Conservation (phyloP, 2,329 filamentous ascomycete genomes). For the Cephalotrichum gorgonifer region DNA sequence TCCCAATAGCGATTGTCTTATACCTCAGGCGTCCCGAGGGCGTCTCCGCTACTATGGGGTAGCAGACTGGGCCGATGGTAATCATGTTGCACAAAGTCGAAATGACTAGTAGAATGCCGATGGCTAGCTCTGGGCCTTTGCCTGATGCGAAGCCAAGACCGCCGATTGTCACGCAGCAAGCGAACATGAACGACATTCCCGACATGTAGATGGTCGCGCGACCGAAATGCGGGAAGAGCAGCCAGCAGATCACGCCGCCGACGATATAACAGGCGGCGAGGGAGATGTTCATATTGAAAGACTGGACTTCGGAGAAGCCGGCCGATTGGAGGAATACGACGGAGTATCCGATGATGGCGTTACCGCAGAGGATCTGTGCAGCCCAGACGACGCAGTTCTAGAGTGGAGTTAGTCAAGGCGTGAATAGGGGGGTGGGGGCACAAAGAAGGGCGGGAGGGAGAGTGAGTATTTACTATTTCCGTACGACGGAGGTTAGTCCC, state of each 20-base stretch:
- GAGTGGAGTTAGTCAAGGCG: not conserved
- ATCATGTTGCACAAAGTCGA: slow-evolving; percentile 13
- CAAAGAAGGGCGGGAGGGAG: not conserved
- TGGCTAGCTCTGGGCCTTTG: slow-evolving; percentile 11
- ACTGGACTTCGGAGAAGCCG: slow-evolving; percentile 38
- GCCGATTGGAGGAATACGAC: slow-evolving; percentile 53
- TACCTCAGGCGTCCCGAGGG: slow-evolving; percentile 31
- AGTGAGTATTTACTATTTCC: slow-evolving; percentile 38
- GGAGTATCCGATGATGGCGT: slow-evolving; percentile 55
- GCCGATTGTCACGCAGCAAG: slow-evolving; percentile 23
- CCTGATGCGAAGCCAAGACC: slow-evolving; percentile 15
- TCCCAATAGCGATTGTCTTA: slow-evolving; percentile 33
- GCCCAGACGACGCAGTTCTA: slow-evolving; percentile 49
- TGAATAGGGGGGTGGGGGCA: not conserved
- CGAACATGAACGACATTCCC: slow-evolving; percentile 26
- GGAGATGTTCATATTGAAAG: slow-evolving; percentile 38
- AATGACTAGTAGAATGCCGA: slow-evolving; percentile 20
- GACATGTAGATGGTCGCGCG: slow-evolving; percentile 28
- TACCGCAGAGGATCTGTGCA: slow-evolving; percentile 53
- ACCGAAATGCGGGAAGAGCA: slow-evolving; percentile 27
- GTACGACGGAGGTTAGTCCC: slow-evolving; percentile 70
- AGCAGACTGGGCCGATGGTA: slow-evolving; percentile 21
- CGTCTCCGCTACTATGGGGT: slow-evolving; percentile 26
- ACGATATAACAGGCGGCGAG: slow-evolving; percentile 28
- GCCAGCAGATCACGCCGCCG: slow-evolving; percentile 27